Base-by-base conservation (phyloP, 2,329 filamentous ascomycete genomes). In the Cercospora sp. region DNA sequence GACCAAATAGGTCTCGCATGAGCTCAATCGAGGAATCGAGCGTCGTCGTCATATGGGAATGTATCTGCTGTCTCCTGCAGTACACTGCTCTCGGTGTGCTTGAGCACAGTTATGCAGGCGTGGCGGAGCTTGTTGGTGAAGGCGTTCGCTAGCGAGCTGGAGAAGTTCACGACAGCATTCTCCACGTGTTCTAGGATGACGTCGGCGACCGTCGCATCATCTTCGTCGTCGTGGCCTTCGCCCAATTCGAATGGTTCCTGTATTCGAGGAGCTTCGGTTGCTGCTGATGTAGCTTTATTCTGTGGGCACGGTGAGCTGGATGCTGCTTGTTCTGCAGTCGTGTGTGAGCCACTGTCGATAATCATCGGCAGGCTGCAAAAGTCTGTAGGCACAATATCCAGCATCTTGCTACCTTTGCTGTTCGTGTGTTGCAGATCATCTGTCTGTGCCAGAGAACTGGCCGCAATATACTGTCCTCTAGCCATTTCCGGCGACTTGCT, bases 41-140 rank as follows among this genome's bases (percentile, higher is more conserved):
- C 74, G 68, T 76, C 75, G 57, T 76, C 72, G 63, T 77, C 74
- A 28, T 70, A 74, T 31, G 67, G 60, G 69, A 69, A 70, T n/a
- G 53, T 55, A 61, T 64, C 63, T 62, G 65, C 62, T 68, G 45
- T 57, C 31, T 69, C 67, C 20, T 60, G 55, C 7, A 51, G 30
- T 20, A 5, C 9, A 28, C 59, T n/a, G 48, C 73, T 70, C 13
- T 75, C 74, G 16, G 73, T 75, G 60, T 72, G 70, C 18, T 69
- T 69, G 63, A 77, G 69, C 48, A 76, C 72, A 64, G 75, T 74
- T 5, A 73, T 66, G 51, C 73, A 75, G 6, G 72, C 74, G 42
- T 74, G 69, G 16, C 75, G 71, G 57, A 76, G 55, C 63, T 72
- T 76, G 58, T 48, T 58, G 65, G 72, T 75, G 73, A 74, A 72